Evolutionary conservation across 257 asterid genomes (phyloP).

Genomic region (Scutellaria minor): DNA sequence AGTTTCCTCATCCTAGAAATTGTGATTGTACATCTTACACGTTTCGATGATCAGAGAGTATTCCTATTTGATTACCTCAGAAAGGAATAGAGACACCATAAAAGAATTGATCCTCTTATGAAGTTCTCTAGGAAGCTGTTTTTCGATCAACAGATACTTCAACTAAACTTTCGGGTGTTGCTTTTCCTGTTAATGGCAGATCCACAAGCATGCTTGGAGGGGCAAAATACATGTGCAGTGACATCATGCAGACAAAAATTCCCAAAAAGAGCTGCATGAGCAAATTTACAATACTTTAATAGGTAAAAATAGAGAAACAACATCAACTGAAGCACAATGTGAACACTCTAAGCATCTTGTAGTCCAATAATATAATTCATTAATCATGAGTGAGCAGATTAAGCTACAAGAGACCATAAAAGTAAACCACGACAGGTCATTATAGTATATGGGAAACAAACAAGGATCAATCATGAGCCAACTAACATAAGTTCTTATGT

Average conservation of each 20-base stretch:
- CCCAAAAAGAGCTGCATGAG: conserved; percentile 85
- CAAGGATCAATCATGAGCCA: background rate
- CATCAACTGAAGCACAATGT: background rate
- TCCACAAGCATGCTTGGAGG: conserved; percentile 85
- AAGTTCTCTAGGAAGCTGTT: conserved; percentile 51
- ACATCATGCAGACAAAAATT: conserved; percentile 88
- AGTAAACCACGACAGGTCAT: background rate
- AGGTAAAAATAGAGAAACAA: conserved; percentile 8
- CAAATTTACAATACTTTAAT: conserved; percentile 8
- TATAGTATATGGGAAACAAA: background rate
- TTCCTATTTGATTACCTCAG: conserved; percentile 5
- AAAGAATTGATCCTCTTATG: conserved; percentile 31
- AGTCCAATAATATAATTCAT: background rate
- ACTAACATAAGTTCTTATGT: background rate
- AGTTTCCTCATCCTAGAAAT: conserved; percentile 19
- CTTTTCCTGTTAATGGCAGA: conserved; percentile 64
- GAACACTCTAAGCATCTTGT: background rate
- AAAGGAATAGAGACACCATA: conserved; percentile 1
- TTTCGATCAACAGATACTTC: conserved; percentile 71
- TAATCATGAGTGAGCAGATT: conserved; percentile 20
- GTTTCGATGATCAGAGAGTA: conserved; percentile 17
- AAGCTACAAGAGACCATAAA: conserved; percentile 4
- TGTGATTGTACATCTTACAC: conserved; percentile 37
- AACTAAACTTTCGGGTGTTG: conserved; percentile 51
- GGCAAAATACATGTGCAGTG: conserved; percentile 96